Evolutionary conservation across 2,329 filamentous ascomycete species (phyloP).

Genomic region (Aspergillus proliferans): DNA sequence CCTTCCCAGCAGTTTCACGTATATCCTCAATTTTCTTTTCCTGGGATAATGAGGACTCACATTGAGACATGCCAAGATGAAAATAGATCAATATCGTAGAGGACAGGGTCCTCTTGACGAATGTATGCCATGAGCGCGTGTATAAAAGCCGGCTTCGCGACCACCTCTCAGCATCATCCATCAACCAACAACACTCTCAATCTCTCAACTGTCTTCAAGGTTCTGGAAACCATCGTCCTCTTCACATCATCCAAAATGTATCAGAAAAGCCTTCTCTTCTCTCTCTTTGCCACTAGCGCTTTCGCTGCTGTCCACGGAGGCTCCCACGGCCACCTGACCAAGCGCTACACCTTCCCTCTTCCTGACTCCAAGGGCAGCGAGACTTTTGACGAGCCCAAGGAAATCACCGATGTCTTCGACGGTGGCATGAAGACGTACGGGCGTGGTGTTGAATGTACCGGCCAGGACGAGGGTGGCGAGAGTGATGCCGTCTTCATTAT

Average conservation of each 20-base stretch:
- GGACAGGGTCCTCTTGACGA: too few relatives aligned
- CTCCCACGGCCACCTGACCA: constrained; percentile 2
- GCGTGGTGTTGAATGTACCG: constrained; percentile 39
- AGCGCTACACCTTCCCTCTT: constrained; percentile 19
- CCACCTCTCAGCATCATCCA: not conserved
- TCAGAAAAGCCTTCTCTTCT: constrained; percentile 1
- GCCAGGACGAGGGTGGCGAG: constrained; percentile 40
- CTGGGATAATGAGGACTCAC: not conserved
- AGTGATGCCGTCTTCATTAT: constrained; percentile 42
- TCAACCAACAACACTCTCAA: not conserved
- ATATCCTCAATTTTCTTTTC: not conserved
- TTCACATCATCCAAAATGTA: not conserved
- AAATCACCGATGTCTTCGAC: constrained; percentile 40
- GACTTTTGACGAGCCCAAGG: constrained; percentile 36
- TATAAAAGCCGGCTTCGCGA: not conserved
- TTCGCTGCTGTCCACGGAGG: constrained; percentile 3
- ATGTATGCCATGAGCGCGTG: too few relatives aligned
- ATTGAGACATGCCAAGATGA: not conserved
- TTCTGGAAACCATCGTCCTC: too few relatives aligned
- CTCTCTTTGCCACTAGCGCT: constrained; percentile 1
- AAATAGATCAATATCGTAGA: not conserved
- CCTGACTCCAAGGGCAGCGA: constrained; percentile 38
- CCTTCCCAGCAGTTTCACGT: not conserved
- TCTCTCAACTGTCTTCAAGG: not conserved
- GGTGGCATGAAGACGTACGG: constrained; percentile 44